Evolutionary conservation across 2,329 filamentous ascomycete genomes (phyloP), one percentile per base, ranked within the genome.

Genomic region (Botryotinia calthae): DNA sequence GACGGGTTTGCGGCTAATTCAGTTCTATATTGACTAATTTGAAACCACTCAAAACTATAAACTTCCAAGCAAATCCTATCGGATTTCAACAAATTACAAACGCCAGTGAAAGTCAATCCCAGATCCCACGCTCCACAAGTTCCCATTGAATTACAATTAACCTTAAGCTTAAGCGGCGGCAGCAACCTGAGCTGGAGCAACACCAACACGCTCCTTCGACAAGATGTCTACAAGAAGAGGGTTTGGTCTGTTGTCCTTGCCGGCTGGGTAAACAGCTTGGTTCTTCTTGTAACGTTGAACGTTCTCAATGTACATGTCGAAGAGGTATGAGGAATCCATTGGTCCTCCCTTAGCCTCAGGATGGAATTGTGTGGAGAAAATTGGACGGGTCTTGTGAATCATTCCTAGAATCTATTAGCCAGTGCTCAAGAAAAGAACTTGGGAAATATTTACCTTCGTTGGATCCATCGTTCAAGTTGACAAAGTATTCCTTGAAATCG

Each of bases 281-380:
- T 87, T 91, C 79, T 91, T 88, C 90, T 97, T 98, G 89, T 95
- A 97, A 81, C 92, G 89, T 82, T 90, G 87, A 51, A 98, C 94
- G 80, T 92, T 95, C 82, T 97, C 90, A 63, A 98, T 86, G 85
- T 98, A 99, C 86, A 93, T 94, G 84, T 99, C 96, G 81, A 99
- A 99, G 74, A 99, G 88, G 84, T 97, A 98, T 2, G 93, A 91
- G 76, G 93, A 97, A 86, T 99, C 96, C 84, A 97, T 92, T 71
- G 96, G 96, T 71, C 96, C 96, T 74, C 96, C 96, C 87, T 97
- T 97, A 78, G 96, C 96, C 85, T 99, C 96, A 25, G 96, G 96
- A 82, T 99, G 96, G 90, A 99, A 99, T 84, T 99, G 96, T 37
- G 95, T 97, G 76, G 93, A 95, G 88, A 99, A 98, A 82, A 99